These are phyloP conservation scores for Pseudocercospora macadamiae DNA, from an alignment of 2,329 filamentous ascomycete species.

Conservation along the genomic window DNA sequence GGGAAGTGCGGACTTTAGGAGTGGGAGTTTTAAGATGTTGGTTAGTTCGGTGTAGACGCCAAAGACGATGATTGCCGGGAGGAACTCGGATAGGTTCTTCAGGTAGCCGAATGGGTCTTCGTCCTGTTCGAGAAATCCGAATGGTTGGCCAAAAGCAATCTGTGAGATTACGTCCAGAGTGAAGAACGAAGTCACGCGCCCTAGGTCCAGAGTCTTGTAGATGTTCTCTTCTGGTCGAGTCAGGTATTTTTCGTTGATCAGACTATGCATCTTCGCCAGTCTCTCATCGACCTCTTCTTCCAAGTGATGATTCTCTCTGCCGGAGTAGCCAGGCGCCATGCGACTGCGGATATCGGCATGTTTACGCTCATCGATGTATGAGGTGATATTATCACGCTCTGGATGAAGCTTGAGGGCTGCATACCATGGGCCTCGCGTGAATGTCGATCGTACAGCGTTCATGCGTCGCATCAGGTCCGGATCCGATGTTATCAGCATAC, in stretches of 20 bases:
- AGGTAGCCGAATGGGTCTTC: slow-evolving; percentile 55
- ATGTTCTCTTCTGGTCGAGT: slow-evolving; percentile 34
- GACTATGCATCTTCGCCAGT: slow-evolving; percentile 38
- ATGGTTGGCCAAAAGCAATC: slow-evolving; percentile 48
- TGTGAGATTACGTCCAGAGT: slow-evolving; percentile 47
- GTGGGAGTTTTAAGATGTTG: slow-evolving; percentile 45
- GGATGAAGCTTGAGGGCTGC: slow-evolving; percentile 43
- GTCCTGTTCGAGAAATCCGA: slow-evolving; percentile 55
- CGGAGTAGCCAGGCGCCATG: slow-evolving; percentile 45
- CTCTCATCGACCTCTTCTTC: slow-evolving; percentile 44
- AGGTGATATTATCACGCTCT: slow-evolving; percentile 45
- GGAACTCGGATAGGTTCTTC: slow-evolving; percentile 45
- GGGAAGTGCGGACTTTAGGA: slow-evolving; percentile 49
- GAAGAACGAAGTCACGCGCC: slow-evolving; percentile 43
- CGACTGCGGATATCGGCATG: slow-evolving; percentile 42
- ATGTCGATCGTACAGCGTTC: slow-evolving; percentile 43
- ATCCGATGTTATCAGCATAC: slow-evolving; percentile 43
- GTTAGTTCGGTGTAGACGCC: slow-evolving; percentile 48
- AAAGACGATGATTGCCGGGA: slow-evolving; percentile 51
- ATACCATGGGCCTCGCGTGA: slow-evolving; percentile 43
- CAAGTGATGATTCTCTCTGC: slow-evolving; percentile 43
- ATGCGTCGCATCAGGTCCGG: slow-evolving; percentile 43
- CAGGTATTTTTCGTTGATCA: slow-evolving; percentile 41
- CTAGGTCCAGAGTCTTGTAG: slow-evolving; percentile 42
- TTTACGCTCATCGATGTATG: slow-evolving; percentile 42